These are phyloP conservation scores for Cornus suecica DNA, from an alignment of 148 eudicot genomes.

Conservation along the genomic window DNA sequence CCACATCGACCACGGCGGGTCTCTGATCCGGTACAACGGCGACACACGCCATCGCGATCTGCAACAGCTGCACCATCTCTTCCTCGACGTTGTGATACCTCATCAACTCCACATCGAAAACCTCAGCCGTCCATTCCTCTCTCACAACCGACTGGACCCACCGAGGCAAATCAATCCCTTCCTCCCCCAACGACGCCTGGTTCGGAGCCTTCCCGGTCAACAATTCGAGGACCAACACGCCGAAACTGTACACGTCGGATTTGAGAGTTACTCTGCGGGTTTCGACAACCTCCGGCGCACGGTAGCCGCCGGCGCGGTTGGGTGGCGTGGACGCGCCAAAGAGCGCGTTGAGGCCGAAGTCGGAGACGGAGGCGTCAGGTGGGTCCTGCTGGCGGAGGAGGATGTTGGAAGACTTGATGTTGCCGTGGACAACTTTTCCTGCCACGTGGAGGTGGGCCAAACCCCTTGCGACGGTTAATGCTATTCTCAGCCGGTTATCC, in stretches of 20 bases:
- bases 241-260: conserved; percentile 68
- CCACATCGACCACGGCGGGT: conserved; percentile 57
- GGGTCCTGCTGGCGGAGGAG: conserved; percentile 45
- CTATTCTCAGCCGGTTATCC: conserved; percentile 55
- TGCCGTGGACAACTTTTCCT: conserved; percentile 54
- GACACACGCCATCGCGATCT: conserved; percentile 58
- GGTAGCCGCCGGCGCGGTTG: conserved; percentile 65
- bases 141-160: conserved; percentile 87
- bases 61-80: conserved; percentile 61
- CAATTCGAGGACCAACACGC: conserved; percentile 70
- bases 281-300: conserved; percentile 81
- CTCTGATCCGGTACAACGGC: conserved; percentile 53
- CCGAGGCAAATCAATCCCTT: conserved; percentile 85
- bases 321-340: conserved; percentile 28
- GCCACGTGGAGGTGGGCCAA: conserved; percentile 50
- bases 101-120: conserved; percentile 86
- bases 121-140: conserved; percentile 89
- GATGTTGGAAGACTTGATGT: conserved; percentile 63
- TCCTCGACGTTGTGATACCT: conserved; percentile 74
- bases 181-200: conserved; percentile 82
- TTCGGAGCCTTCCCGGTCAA: conserved; percentile 88
- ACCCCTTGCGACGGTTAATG: conserved; percentile 49
- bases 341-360: conserved; percentile 54
- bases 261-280: conserved; percentile 61
- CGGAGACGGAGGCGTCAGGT: conserved; percentile 47